phyloP scores from a whole-genome alignment of 305 asterid genomes.

The Rubia tinctorum region DNA sequence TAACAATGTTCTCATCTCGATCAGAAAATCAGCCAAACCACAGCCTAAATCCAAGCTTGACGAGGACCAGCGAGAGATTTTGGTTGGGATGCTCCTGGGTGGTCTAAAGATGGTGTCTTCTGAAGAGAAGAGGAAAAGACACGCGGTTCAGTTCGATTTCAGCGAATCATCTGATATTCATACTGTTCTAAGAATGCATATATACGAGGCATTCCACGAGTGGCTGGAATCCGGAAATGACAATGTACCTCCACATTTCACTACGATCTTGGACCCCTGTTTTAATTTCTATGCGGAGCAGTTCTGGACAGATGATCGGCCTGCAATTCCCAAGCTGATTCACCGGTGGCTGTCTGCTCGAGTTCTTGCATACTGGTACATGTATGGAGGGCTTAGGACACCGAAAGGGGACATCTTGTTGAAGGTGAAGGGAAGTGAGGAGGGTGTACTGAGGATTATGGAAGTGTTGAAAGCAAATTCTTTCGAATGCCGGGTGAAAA shows the following conservation, averaged over 20 bases:
- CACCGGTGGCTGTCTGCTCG: constrained; percentile 89
- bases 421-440: constrained; percentile 58
- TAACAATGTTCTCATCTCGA: constrained; percentile 35
- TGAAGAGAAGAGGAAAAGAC: constrained; percentile 37
- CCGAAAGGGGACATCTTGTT: constrained; percentile 74
- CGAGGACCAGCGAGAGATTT: constrained; percentile 73
- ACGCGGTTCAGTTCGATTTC: constrained; percentile 48
- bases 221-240: constrained; percentile 48
- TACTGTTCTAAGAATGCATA: constrained; percentile 45
- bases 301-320: constrained; percentile 57
- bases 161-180: constrained; percentile 50
- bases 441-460: constrained; percentile 51
- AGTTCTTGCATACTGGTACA: constrained; percentile 92
- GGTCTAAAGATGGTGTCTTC: constrained; percentile 53
- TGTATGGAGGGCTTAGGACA: constrained; percentile 82
- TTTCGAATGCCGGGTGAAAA: constrained; percentile 53
- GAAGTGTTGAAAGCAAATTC: constrained; percentile 47
- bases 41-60: constrained; percentile 51
- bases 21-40: constrained; percentile 38
- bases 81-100: constrained; percentile 72
- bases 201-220: constrained; percentile 64
- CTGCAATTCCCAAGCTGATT: constrained; percentile 68
- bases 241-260: constrained; percentile 33
- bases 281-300: constrained; percentile 73
- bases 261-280: constrained; percentile 51